Base-by-base conservation (phyloP, 805 yeast genomes). In the Saccharomyces jurei region DNA sequence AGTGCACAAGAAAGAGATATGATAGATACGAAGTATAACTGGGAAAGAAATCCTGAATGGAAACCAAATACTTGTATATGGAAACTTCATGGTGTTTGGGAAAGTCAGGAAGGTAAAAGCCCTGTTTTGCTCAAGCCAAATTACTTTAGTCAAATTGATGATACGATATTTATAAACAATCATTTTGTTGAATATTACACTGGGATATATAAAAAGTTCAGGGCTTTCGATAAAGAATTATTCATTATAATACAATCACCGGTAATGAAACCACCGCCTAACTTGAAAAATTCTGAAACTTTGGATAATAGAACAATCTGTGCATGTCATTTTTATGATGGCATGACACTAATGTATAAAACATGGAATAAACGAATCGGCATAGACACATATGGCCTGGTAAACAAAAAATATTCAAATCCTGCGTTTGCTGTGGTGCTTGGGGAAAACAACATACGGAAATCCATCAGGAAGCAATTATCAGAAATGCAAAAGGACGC, bases 251-350 rank as follows among this genome's bases (percentile, higher is more conserved):
- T 89, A 60, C 96, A 90, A 68, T 85, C 95, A 0, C 96, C 96
- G 1, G 94, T 87, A 1, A 73, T 91, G 57, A 85, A 82, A 60
- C 96, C 97, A 0, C 97, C 97, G 2, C 66, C 70, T 10, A 68
- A 88, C 56, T 77, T 76, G 55, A 77, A 76, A 11, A 56, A 67
- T 30, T 76, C 80, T 46, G 66, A 74, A 2, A 65, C 83, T n/a
- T 65, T 86, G 13, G 94, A 87, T 62, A 66, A 74, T 1, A 79
- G 78, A 51, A 84, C 92, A 0, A 82, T 87, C 1, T 84, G 84
- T 61, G 83, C 96, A 21, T 94, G 96, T 1, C 99, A 92, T 70
- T 92, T 85, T 68, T 92, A 92, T 67, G 99, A 92, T 68, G 99
- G 98, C 0, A 79, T 92, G 83, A 87, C 97, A 1, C 73, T 92